Conservation (phyloP, 371 early-diverging fungal species). For the Umbelopsis sp. region DNA sequence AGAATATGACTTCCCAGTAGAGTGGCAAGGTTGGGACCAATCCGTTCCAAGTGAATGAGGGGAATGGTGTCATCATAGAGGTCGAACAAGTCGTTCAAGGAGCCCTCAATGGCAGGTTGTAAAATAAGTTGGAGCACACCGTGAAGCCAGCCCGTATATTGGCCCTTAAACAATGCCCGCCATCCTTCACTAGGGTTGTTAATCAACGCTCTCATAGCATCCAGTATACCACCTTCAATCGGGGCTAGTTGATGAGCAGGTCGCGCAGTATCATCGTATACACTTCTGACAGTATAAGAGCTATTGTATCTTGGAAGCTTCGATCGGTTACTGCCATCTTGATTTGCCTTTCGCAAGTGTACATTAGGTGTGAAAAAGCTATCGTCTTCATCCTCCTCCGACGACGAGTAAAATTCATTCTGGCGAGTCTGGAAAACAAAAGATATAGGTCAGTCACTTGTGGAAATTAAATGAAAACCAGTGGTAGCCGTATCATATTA, state of each 20-base stretch:
- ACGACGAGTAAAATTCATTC: slow-evolving; percentile 8
- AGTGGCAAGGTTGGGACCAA: slow-evolving; percentile 72
- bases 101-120: slow-evolving; percentile 80
- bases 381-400: slow-evolving; percentile 5
- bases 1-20: slow-evolving; percentile 70
- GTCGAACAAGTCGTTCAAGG: slow-evolving; percentile 75
- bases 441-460: not conserved
- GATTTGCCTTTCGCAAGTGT: slow-evolving; percentile 11
- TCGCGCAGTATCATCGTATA: slow-evolving; percentile 63
- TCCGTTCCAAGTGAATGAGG: slow-evolving; percentile 68
- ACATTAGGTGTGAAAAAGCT: slow-evolving; percentile 4
- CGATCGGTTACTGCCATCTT: not conserved
- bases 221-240: slow-evolving; percentile 64
- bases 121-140: slow-evolving; percentile 74
- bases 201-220: slow-evolving; percentile 51
- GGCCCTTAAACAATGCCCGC: slow-evolving; percentile 69
- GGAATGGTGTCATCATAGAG: slow-evolving; percentile 81
- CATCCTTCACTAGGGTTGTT: slow-evolving; percentile 71
- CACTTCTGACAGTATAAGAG: slow-evolving; percentile 43
- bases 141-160: slow-evolving; percentile 75
- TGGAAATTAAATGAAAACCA: not conserved
- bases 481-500: not conserved
- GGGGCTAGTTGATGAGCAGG: slow-evolving; percentile 67
- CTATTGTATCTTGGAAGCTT: slow-evolving; percentile 9
- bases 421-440: not conserved